These are phyloP conservation scores for Botrytis porri DNA, from an alignment of 2,329 filamentous ascomycete species.

Conservation along the genomic window DNA sequence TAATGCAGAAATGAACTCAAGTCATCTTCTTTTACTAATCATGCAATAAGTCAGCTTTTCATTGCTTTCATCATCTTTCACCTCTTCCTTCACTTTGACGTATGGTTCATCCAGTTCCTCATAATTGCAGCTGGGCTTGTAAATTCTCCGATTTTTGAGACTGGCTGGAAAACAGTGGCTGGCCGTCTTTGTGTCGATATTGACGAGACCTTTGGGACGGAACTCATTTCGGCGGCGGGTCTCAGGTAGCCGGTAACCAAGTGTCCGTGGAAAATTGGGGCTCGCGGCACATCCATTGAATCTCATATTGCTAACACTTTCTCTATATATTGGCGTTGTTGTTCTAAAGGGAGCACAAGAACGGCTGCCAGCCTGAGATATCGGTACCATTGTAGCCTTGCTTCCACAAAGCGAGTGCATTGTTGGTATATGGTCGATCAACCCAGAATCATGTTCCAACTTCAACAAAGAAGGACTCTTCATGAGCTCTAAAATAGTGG, in stretches of 20 bases:
- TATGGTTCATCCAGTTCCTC: neutral
- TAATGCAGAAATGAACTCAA: neutral
- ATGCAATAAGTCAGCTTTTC: neutral
- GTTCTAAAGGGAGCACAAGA: neutral
- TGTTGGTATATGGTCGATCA: neutral
- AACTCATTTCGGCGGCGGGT: neutral
- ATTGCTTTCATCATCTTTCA: neutral
- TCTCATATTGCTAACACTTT: neutral
- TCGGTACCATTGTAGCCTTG: neutral
- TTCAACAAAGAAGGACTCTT: neutral
- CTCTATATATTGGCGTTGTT: neutral
- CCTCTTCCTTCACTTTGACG: neutral
- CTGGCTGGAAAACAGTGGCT: neutral
- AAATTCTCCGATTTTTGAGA: neutral
- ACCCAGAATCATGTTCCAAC: too few species aligned
- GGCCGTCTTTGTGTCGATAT: neutral
- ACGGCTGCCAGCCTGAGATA: neutral
- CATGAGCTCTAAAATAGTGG: neutral
- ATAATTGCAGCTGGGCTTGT: neutral
- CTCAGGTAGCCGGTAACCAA: neutral
- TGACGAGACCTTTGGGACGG: neutral
- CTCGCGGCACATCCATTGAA: neutral
- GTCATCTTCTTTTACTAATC: neutral
- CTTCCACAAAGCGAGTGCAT: neutral
- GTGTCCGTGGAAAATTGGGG: neutral